Percentiles rank a stretch among this genome's conserved stretches.
These are phyloP conservation scores for Colletotrichum sp. DNA, from an alignment of 2,329 filamentous ascomycete species.

Conservation along the genomic window DNA sequence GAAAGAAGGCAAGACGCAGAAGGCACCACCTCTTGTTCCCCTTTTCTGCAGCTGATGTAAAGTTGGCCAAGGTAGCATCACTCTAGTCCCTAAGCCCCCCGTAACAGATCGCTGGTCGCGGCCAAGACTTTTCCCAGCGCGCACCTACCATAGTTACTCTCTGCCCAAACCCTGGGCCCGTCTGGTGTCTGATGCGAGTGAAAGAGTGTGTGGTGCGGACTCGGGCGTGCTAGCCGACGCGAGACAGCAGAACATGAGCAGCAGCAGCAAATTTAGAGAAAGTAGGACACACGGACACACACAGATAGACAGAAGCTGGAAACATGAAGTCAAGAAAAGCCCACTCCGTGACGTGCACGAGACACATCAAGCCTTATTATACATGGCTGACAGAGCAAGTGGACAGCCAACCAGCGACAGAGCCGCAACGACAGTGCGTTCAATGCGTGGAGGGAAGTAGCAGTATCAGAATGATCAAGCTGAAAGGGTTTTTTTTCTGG, in stretches of 20 bases:
- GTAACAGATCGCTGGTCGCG: background rate
- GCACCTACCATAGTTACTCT: background rate
- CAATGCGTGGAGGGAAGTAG: background rate
- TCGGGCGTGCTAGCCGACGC: background rate
- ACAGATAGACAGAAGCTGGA: background rate
- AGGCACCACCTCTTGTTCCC: background rate
- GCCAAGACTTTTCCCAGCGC: background rate
- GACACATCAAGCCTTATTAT: slow-evolving; percentile 8
- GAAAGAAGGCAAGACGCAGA: background rate
- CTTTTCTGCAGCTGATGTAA: background rate
- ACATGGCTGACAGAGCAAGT: slow-evolving; percentile 10
- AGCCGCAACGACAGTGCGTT: background rate
- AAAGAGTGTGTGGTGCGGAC: background rate
- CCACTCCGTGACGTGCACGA: slow-evolving; percentile 17
- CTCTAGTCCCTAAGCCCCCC: background rate
- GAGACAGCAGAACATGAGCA: background rate
- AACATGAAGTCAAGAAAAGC: background rate
- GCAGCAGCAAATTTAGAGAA: background rate
- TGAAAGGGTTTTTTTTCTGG: background rate
- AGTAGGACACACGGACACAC: background rate
- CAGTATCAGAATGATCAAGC: background rate
- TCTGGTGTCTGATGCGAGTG: background rate
- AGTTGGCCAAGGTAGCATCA: background rate
- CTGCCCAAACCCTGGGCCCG: background rate
- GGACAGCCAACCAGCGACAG: background rate